Evolutionary conservation across 1,284 basidiomycete genomes (phyloP), one percentile per base, ranked within the genome.

Genomic region (Puccinia hordei): DNA sequence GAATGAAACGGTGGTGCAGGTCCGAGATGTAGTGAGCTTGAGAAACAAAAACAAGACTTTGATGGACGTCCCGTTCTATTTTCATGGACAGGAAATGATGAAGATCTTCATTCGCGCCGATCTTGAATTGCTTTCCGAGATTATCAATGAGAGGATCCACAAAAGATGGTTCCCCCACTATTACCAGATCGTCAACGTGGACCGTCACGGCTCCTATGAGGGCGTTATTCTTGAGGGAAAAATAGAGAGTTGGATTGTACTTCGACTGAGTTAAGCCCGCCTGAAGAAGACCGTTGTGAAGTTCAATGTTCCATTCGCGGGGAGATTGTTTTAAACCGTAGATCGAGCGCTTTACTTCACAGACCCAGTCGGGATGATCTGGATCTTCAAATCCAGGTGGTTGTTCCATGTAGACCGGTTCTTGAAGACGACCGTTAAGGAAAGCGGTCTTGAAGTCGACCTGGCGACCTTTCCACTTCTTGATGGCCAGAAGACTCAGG

Each of bases 321-420:
- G 65, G 65, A 10, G 17, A 69, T 41, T 22, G 65, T 35, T 69
- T 69, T 15, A 69, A 24, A 33, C 65, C 65, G 24, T 69, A 69
- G 13, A 69, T 33, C 12, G 61, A 63, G 12, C 24, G 12, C 13
- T 13, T 27, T 15, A 63, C 12, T 27, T 27, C 24, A 12, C 12
- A 12, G 15, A 63, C 61, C 12, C 13, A 27, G 61, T 63, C 61
- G 33, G 61, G 24, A 27, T 63, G 13, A 27, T 15, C 12, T 24
- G 61, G 61, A 63, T 12, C 61, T 13, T 13, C 13, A 63, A 15
- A 12, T 15, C 61, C 61, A 13, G 61, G 61, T 27, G 61, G n/a
- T n/a, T n/a, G n/a, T n/a, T n/a, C n/a, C n/a, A n/a, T n/a, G n/a
- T n/a, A n/a, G n/a, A n/a, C n/a, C n/a, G n/a, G n/a, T n/a, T n/a